Evolutionary conservation across 2,329 filamentous ascomycete genomes (phyloP).

Genomic region (Sporothrix luriei): DNA sequence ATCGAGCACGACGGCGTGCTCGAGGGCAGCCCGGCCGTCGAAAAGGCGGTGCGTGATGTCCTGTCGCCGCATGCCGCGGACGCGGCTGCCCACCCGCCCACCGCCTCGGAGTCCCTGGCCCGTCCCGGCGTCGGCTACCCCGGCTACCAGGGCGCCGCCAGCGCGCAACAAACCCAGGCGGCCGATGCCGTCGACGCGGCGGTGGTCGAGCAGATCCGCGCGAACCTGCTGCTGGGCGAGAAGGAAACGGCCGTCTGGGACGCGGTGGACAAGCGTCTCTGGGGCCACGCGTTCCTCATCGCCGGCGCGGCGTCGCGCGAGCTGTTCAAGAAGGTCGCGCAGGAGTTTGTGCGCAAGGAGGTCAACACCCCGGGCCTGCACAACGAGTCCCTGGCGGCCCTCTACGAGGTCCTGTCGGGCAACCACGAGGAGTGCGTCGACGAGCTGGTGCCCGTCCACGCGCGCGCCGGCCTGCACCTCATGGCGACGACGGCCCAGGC

Average conservation of each 20-base stretch:
- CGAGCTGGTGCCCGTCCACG: conserved; percentile 90
- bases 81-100: background rate
- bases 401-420: conserved; percentile 92
- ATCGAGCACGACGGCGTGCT: conserved; percentile 84
- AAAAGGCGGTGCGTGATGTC: conserved; percentile 73
- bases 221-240: conserved; percentile 74
- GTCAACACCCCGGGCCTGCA: conserved; percentile 79
- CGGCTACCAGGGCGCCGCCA: conserved; percentile 26
- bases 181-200: conserved; percentile 69
- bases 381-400: conserved; percentile 82
- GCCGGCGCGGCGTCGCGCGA: conserved; percentile 76
- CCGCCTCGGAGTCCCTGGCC: conserved; percentile 28
- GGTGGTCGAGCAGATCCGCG: conserved; percentile 71
- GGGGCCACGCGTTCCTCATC: conserved; percentile 95
- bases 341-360: conserved; percentile 94
- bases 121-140: conserved; percentile 33
- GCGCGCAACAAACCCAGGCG: conserved; percentile 33
- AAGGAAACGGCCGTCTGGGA: conserved; percentile 91
- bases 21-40: conserved; percentile 70
- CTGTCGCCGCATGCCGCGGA: conserved; percentile 48
- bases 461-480: conserved; percentile 87
- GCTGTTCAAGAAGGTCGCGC: conserved; percentile 88
- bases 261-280: conserved; percentile 88
- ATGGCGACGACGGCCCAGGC: conserved; percentile 78
- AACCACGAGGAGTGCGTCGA: conserved; percentile 95